Percentiles rank a stretch among this genome's conserved stretches.
phyloP scores from a whole-genome alignment of 2,329 filamentous ascomycete genomes.

The Aquanectria penicillioides region DNA sequence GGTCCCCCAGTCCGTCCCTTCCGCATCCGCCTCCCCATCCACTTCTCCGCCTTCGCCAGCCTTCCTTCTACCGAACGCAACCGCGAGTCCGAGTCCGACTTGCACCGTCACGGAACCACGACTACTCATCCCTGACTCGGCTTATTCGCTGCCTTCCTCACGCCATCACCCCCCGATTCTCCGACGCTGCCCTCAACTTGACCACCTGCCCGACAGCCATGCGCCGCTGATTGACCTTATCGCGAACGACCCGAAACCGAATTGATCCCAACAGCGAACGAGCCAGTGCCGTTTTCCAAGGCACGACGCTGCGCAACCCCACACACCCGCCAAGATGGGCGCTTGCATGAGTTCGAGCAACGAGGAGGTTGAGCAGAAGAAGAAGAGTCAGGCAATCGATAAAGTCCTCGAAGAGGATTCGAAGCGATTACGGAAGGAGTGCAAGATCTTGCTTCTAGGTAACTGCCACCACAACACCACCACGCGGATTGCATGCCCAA shows the following conservation, averaged over 20 bases:
- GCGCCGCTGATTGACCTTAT: constrained; percentile 36
- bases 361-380: constrained; percentile 92
- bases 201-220: constrained; percentile 35
- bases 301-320: constrained; percentile 27
- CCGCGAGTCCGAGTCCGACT: constrained; percentile 20
- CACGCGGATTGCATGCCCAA: constrained; percentile 4
- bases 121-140: not conserved
- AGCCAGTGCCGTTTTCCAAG: constrained; percentile 14
- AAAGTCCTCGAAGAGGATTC: constrained; percentile 94
- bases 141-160: constrained; percentile 1
- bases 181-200: constrained; percentile 26
- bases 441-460: constrained; percentile 98
- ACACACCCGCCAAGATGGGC: constrained; percentile 74
- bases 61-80: constrained; percentile 28
- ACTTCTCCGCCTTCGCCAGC: constrained; percentile 30
- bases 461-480: constrained; percentile 49
- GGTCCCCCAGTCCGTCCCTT: constrained; percentile 31
- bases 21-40: constrained; percentile 28
- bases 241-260: constrained; percentile 27
- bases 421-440: constrained; percentile 91
- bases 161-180: too few species aligned
- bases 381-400: constrained; percentile 96
- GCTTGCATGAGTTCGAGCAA: constrained; percentile 89
- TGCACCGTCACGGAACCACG: constrained; percentile 10
- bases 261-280: constrained; percentile 22